Conservation (phyloP, 148 eudicot species). For the Camellia sinensis region DNA sequence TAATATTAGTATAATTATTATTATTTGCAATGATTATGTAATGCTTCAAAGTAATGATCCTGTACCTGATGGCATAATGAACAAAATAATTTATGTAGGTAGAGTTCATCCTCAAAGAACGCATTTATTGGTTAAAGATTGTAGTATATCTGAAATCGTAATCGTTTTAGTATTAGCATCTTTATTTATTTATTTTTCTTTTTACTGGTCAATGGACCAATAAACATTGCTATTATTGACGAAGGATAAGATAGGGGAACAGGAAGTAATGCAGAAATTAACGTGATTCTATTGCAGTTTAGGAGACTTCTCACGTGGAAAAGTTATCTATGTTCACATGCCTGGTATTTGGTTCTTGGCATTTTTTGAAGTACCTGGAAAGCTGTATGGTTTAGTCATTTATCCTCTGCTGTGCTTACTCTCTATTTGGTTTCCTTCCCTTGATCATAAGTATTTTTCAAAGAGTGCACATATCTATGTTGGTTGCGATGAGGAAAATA, state of each 20-base stretch:
- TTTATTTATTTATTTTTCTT: neutral
- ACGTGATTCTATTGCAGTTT: neutral
- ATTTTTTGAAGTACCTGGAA: neutral
- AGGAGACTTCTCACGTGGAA: neutral
- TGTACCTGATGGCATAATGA: slow-evolving; percentile 6
- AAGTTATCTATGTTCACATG: neutral
- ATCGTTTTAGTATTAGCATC: neutral
- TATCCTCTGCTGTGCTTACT: neutral
- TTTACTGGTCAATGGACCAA: neutral
- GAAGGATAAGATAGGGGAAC: neutral
- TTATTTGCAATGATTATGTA: neutral
- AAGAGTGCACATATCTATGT: neutral
- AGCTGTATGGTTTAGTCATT: neutral
- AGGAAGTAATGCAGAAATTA: neutral
- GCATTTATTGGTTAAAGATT: neutral
- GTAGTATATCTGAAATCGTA: neutral
- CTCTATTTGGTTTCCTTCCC: neutral
- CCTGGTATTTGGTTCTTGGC: neutral
- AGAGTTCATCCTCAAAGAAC: neutral
- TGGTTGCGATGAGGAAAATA: slow-evolving; percentile 2
- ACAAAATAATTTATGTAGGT: neutral
- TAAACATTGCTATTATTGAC: neutral
- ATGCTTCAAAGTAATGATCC: slow-evolving; percentile 1
- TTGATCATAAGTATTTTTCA: too few relatives aligned
- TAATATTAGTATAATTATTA: neutral